Percentiles rank a stretch among this genome's conserved stretches.
phyloP scores from a whole-genome alignment of 257 asterid genomes.

The Petrea volubilis region DNA sequence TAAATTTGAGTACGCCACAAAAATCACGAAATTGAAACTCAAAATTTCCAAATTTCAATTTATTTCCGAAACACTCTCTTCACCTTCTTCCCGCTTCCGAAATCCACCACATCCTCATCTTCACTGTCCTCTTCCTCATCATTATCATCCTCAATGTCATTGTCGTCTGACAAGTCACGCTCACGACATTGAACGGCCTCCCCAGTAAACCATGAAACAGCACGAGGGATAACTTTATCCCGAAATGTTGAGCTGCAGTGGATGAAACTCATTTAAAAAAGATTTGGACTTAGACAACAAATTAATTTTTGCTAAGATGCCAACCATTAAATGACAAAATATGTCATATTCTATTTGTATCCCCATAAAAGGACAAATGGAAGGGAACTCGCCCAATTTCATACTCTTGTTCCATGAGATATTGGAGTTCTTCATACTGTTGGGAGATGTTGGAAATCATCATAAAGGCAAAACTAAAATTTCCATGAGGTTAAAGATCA shows the following conservation, averaged over 20 bases:
- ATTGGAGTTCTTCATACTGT: conserved; percentile 76
- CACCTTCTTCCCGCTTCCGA: background rate
- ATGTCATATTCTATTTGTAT: too few species aligned
- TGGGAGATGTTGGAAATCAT: background rate
- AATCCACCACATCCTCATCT: conserved; percentile 13
- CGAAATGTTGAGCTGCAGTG: conserved; percentile 74
- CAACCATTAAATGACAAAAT: background rate
- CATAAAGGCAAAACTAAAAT: background rate
- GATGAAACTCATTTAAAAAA: too few species aligned
- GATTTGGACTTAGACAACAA: too few species aligned
- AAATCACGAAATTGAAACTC: too few species aligned
- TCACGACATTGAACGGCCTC: conserved; percentile 68
- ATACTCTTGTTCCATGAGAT: conserved; percentile 80
- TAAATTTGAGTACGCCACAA: too few species aligned
- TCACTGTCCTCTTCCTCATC: conserved; percentile 27
- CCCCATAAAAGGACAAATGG: background rate
- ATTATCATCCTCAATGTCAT: conserved; percentile 34
- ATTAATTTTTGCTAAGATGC: background rate
- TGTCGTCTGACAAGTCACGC: conserved; percentile 26
- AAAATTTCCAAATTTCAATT: too few species aligned
- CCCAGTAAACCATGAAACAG: conserved; percentile 90
- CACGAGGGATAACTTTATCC: conserved; percentile 77
- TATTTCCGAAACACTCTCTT: too few species aligned
- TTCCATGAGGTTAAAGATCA: too few species aligned
- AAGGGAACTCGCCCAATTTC: conserved; percentile 64